A percentile compares a stretch with the other conserved stretches of the same genome.
Conservation (phyloP, 306 rosid genomes). For the Inga leiocalycina region DNA sequence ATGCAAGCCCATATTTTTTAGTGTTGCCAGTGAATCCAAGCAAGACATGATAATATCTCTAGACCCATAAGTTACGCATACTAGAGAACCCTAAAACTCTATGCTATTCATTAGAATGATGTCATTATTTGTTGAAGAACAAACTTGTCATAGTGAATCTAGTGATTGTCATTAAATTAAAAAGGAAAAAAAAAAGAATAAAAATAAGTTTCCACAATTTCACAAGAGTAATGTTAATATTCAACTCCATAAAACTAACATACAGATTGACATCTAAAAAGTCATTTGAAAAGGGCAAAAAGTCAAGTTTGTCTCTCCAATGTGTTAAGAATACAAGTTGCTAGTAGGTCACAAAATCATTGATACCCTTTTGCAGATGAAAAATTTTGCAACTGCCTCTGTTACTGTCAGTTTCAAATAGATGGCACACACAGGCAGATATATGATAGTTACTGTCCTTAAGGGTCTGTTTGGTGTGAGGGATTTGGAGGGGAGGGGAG, state of each 20-base stretch:
- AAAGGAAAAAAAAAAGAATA: not conserved
- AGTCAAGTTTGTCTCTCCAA: not conserved
- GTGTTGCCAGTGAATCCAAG: not conserved
- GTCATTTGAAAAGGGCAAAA: not conserved
- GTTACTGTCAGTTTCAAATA: not conserved
- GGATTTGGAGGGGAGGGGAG: no score
- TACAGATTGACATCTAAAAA: not conserved
- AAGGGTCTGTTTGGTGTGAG: no score
- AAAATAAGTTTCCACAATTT: not conserved
- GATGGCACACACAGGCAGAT: not conserved
- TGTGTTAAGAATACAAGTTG: not conserved
- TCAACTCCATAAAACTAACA: not conserved
- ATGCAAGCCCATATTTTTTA: not conserved
- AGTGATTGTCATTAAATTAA: not conserved
- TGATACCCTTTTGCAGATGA: not conserved
- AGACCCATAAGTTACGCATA: not conserved
- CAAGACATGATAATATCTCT: not conserved
- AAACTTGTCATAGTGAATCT: not conserved
- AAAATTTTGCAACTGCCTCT: not conserved
- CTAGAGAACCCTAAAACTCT: slow-evolving; percentile 6
- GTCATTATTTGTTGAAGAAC: not conserved
- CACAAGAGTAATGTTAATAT: slow-evolving; percentile 18
- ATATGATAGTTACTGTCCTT: not conserved
- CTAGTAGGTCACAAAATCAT: not conserved
- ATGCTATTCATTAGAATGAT: not conserved